phyloP scores from a whole-genome alignment of 768 basidiomycete species.

The Psilocybe sp. region DNA sequence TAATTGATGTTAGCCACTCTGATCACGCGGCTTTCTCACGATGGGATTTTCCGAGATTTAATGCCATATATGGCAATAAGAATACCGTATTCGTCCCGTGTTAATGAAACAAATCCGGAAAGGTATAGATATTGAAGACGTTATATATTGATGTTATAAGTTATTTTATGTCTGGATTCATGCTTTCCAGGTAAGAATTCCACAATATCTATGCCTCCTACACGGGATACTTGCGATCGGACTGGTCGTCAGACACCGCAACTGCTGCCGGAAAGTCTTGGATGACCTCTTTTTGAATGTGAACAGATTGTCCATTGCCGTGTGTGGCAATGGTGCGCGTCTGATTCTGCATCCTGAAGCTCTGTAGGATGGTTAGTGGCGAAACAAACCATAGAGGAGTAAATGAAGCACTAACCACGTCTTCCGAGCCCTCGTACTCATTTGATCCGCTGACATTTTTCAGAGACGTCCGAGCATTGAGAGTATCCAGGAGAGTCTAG shows the following conservation, averaged over 20 bases:
- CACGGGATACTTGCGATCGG: conserved; percentile 20
- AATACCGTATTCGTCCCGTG: too few species aligned
- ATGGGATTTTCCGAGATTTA: too few species aligned
- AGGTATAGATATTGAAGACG: too few species aligned
- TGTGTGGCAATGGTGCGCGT: conserved; percentile 13
- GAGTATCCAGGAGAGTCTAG: conserved; percentile 43
- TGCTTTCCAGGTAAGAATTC: too few species aligned
- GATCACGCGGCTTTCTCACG: too few species aligned
- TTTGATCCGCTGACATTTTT: conserved; percentile 22
- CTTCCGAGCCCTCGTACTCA: conserved; percentile 27
- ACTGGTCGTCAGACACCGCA: conserved; percentile 11
- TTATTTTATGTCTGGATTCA: too few species aligned
- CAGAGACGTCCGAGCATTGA: conserved; percentile 35
- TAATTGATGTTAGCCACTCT: too few species aligned
- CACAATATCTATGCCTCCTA: conserved; percentile 5
- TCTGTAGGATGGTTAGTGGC: background rate
- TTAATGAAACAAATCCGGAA: too few species aligned
- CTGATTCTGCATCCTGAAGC: conserved; percentile 27
- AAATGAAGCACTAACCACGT: conserved; percentile 16
- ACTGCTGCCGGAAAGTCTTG: conserved; percentile 13
- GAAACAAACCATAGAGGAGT: background rate
- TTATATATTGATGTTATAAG: too few species aligned
- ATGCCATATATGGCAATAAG: too few species aligned
- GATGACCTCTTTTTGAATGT: conserved; percentile 28
- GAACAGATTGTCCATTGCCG: conserved; percentile 21